Evolutionary conservation across 2,329 filamentous ascomycete species (phyloP).

Genomic region (Ascochyta koolunga): DNA sequence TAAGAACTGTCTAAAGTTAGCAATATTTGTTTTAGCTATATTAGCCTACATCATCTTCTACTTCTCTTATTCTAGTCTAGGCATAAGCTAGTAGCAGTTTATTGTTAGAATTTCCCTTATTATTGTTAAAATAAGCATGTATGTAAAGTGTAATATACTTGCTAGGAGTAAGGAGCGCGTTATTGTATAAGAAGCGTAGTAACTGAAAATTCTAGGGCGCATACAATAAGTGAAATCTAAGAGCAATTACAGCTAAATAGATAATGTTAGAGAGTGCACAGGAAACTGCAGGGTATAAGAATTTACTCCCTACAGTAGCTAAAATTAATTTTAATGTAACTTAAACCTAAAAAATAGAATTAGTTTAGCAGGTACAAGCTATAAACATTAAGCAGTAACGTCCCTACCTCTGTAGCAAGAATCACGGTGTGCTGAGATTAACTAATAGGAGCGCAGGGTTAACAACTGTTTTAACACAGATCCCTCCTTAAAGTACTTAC

Average conservation of each 20-base stretch:
- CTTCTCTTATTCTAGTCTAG: conserved; percentile 11
- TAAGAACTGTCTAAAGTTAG: conserved; percentile 14
- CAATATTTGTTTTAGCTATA: conserved; percentile 5
- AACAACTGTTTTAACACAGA: no score
- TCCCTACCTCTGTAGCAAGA: no score
- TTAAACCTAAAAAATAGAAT: no score
- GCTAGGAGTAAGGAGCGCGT: conserved; percentile 4
- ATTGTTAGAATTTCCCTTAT: not conserved
- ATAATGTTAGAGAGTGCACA: conserved; percentile 2
- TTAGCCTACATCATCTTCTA: conserved; percentile 1
- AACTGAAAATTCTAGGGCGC: not conserved
- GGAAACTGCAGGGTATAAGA: conserved; percentile 9
- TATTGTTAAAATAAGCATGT: conserved; percentile 6
- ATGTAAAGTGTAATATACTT: conserved; percentile 1
- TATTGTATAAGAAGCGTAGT: conserved; percentile 2
- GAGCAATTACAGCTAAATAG: conserved; percentile 3
- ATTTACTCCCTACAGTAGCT: not conserved
- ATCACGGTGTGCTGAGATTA: no score
- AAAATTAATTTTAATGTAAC: no score
- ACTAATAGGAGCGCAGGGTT: no score
- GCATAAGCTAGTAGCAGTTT: conserved; percentile 5
- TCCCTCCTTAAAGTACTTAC: no score
- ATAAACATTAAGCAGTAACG: no score
- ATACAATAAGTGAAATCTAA: not conserved
- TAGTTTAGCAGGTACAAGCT: no score